These are phyloP conservation scores for Lolium multiflorum DNA, from an alignment of 176 grass and related monocot genomes.

Conservation along the genomic window DNA sequence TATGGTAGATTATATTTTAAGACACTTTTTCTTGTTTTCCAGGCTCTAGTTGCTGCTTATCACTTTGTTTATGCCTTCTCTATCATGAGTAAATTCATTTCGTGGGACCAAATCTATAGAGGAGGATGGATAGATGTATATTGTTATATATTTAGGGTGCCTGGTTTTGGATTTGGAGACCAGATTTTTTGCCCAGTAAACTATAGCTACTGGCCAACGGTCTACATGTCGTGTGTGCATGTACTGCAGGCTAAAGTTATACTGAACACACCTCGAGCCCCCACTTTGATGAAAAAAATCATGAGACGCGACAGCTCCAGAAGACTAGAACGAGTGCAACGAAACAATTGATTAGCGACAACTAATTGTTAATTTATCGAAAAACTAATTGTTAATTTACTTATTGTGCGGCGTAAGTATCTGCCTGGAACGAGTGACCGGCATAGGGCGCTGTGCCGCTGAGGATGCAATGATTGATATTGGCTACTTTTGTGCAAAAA, in stretches of 20 bases:
- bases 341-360: background rate
- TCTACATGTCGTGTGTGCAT: background rate
- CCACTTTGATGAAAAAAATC: background rate
- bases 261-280: slow-evolving; percentile 25
- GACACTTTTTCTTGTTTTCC: background rate
- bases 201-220: slow-evolving; percentile 10
- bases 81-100: background rate
- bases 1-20: background rate
- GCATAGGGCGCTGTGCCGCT: background rate
- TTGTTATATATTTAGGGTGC: background rate
- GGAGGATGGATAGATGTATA: background rate
- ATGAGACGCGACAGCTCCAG: background rate
- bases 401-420: background rate
- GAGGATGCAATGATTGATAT: background rate
- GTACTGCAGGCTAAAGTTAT: background rate
- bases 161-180: slow-evolving; percentile 10
- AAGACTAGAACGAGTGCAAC: background rate
- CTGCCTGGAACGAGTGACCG: background rate
- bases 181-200: background rate
- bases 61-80: background rate
- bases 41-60: background rate
- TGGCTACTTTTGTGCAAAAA: no score
- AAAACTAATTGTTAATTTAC: no score
- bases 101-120: background rate
- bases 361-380: background rate